Conservation (phyloP, 495 filamentous ascomycete species). For the Poronia punctata region DNA sequence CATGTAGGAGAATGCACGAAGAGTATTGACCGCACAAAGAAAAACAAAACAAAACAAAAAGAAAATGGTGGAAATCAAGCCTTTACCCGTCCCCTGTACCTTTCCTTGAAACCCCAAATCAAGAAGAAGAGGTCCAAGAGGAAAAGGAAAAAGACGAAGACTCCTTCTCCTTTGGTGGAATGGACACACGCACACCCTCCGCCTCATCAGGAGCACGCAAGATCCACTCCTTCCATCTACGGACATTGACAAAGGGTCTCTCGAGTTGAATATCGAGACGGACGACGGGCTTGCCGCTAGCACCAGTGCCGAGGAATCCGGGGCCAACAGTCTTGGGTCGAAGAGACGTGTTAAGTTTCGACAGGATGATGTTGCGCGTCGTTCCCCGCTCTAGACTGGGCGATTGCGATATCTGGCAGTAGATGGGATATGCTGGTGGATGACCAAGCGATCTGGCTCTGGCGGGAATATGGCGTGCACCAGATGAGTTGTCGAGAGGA, state of each 20-base stretch:
- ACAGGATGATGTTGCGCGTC: conserved; percentile 1
- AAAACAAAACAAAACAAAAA: too few relatives aligned
- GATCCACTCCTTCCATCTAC: conserved; percentile 7
- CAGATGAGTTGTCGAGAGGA: too few relatives aligned
- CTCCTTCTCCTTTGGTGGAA: not conserved
- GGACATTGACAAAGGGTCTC: conserved; percentile 3
- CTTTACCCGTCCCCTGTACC: too few relatives aligned
- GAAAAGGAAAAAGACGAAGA: too few relatives aligned
- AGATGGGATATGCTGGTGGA: conserved; percentile 1
- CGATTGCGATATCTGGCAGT: conserved; percentile 1
- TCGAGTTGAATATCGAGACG: not conserved
- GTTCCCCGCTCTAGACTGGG: not conserved
- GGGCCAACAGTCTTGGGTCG: not conserved
- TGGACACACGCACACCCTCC: not conserved
- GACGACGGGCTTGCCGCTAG: conserved; percentile 1
- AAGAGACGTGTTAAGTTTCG: conserved; percentile 1
- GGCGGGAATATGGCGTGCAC: too few relatives aligned
- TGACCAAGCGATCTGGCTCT: not conserved
- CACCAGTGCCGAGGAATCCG: too few relatives aligned
- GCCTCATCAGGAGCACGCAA: conserved; percentile 1
- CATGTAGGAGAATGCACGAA: too few relatives aligned
- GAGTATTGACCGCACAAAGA: too few relatives aligned
- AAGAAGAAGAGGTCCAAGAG: too few relatives aligned
- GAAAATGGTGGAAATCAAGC: too few relatives aligned
- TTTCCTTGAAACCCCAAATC: too few relatives aligned